These are phyloP conservation scores for Zostera marina DNA, from an alignment of 116 monocot species.

Conservation along the genomic window DNA sequence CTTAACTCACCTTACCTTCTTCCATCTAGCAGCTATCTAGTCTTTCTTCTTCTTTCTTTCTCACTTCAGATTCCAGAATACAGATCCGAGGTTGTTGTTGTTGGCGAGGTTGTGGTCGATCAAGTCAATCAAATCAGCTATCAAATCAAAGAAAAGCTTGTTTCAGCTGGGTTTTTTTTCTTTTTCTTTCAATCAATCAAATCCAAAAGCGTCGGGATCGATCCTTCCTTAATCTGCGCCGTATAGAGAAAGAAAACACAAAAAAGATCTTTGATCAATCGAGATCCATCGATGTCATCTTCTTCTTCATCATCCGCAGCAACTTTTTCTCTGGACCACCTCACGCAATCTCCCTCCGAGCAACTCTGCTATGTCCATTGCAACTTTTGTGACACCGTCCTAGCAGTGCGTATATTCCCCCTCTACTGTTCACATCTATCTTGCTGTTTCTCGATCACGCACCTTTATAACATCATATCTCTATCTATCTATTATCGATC, in stretches of 20 bases:
- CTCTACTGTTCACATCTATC: neutral
- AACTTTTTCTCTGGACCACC: constrained; percentile 60
- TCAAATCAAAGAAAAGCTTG: too few relatives aligned
- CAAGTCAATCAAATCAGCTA: constrained; percentile 24
- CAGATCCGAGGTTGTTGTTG: constrained; percentile 66
- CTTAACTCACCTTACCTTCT: constrained; percentile 9
- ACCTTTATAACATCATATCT: too few relatives aligned
- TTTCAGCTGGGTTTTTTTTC: too few relatives aligned
- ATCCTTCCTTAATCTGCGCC: constrained; percentile 1
- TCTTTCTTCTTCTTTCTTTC: constrained; percentile 2
- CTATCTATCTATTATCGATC: too few relatives aligned
- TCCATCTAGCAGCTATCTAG: constrained; percentile 4
- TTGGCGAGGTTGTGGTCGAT: too few relatives aligned
- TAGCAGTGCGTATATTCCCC: constrained; percentile 39
- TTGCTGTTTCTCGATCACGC: too few relatives aligned
- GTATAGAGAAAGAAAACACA: neutral
- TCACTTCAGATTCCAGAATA: constrained; percentile 5
- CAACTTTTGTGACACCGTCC: constrained; percentile 95
- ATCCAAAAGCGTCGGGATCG: constrained; percentile 2
- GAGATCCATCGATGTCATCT: neutral
- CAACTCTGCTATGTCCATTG: constrained; percentile 99
- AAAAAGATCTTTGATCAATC: neutral
- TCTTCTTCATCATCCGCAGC: constrained; percentile 2
- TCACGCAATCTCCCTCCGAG: constrained; percentile 67
- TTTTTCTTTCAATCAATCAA: constrained; percentile 13